Evolutionary conservation across 2,329 filamentous ascomycete genomes (phyloP).

Genomic region (Thielaviopsis musarum): DNA sequence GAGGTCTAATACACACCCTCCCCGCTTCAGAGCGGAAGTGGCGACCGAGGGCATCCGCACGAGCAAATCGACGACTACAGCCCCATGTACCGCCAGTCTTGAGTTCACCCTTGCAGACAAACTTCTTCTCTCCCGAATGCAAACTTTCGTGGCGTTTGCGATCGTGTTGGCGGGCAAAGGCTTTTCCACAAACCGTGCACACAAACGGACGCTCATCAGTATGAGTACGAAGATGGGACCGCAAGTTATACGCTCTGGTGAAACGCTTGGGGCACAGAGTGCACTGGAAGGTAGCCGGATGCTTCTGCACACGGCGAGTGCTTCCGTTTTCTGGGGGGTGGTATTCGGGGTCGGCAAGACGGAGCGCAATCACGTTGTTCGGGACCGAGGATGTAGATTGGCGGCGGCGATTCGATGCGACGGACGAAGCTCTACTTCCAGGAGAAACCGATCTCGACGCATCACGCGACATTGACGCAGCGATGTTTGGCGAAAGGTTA

Average conservation of each 20-base stretch:
- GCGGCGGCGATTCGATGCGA: conserved; percentile 26
- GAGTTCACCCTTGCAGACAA: conserved; percentile 85
- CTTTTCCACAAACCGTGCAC: conserved; percentile 91
- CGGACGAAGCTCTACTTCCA: conserved; percentile 30
- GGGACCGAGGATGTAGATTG: conserved; percentile 48
- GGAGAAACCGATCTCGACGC: conserved; percentile 42
- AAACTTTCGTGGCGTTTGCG: conserved; percentile 92
- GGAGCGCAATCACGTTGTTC: conserved; percentile 61
- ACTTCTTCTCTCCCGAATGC: conserved; percentile 96
- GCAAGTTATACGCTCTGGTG: conserved; percentile 88
- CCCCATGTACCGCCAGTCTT: conserved; percentile 77
- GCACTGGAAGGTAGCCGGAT: conserved; percentile 94
- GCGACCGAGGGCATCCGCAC: conserved; percentile 82
- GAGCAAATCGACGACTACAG: conserved; percentile 81
- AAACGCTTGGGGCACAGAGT: conserved; percentile 87
- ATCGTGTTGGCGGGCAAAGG: conserved; percentile 93
- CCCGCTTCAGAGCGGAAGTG: conserved; percentile 95
- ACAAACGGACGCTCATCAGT: conserved; percentile 96
- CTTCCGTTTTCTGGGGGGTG: conserved; percentile 45
- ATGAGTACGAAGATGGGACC: conserved; percentile 87
- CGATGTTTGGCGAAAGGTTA: conserved; percentile 32
- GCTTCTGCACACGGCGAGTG: conserved; percentile 81
- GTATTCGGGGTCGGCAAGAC: conserved; percentile 75
- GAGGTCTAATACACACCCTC: conserved; percentile 89
- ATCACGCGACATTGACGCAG: conserved; percentile 28